Base-by-base conservation (phyloP, 306 rosid genomes). In the Rosa rugosa region DNA sequence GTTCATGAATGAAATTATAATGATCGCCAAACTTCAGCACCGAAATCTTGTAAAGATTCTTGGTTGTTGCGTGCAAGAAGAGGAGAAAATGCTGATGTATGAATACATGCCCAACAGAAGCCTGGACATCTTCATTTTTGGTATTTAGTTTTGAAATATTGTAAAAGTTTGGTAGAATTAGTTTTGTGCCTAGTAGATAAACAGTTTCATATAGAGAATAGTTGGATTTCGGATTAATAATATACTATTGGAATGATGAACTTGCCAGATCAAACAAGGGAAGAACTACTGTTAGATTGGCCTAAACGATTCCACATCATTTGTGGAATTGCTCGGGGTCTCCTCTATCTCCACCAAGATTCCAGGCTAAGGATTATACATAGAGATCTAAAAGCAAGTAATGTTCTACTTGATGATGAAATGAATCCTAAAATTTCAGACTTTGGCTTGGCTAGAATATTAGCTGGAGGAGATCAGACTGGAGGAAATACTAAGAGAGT, bases 1-100 rank as follows among this genome's bases (percentile, higher is more conserved):
- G 79, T 90, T 90, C 84, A 84, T 80, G 76, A 90, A 90, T 54
- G 94, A 92, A 88, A 89, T 90, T 11, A 51, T 11, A 54, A 79
- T 85, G 62, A 86, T 92, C 11, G 89, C 90, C 6, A 87, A 92
- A 31, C 97, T 92, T 81, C 92, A 90, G 66, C 97, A 91, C 41
- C 80, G 92, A 69, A 89, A 91, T 80, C 90, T 91, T 4, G 97
- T 91, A 25, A 89, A 80, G 51, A 88, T 91, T 50, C 76, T 89
- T 56, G 97, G 93, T 0, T 91, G 85, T 34, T 89, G 92, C 84
- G 69, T 87, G 76, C 80, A 91, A 6, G 70, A 63, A 17, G 89
- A 78, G 1, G 93, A 91, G 66, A 90, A 79, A 47, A 53, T 88
- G 47, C 67, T 92, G 70, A 69, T 91, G 23, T 91, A 88, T 42